Percentiles rank a stretch among this genome's conserved stretches.
phyloP scores from a whole-genome alignment of 2,329 filamentous ascomycete species.

The Colletotrichum theobromicola region DNA sequence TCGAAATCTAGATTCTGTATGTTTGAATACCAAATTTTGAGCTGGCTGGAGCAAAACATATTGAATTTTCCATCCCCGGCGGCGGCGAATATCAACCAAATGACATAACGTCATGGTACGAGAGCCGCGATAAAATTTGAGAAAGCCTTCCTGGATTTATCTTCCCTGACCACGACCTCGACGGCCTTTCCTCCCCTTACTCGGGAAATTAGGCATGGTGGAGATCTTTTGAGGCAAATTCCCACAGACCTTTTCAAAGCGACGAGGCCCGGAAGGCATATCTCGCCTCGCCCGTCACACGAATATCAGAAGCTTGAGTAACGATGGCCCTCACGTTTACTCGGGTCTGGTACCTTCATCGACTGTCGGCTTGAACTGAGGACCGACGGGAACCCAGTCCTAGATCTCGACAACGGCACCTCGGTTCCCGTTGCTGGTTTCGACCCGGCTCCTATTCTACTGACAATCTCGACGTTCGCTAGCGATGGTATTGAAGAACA shows the following conservation, averaged over 20 bases:
- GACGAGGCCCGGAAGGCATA: not conserved
- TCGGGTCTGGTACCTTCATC: not conserved
- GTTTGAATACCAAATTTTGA: not conserved
- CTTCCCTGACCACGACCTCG: not conserved
- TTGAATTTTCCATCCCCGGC: not conserved
- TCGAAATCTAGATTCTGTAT: not conserved
- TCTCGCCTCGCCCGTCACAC: not conserved
- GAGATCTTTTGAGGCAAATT: not conserved
- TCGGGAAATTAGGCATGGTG: too few species aligned
- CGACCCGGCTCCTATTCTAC: not conserved
- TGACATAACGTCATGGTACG: not conserved
- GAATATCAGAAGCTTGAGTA: not conserved
- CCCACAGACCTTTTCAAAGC: not conserved
- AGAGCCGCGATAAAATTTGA: not conserved
- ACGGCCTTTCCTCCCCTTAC: too few species aligned
- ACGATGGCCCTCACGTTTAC: not conserved
- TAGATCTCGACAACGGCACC: not conserved
- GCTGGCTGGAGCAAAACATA: not conserved
- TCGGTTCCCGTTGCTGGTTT: not conserved
- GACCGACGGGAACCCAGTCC: not conserved
- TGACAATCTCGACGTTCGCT: not conserved
- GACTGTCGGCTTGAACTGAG: not conserved
- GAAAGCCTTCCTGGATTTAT: not conserved
- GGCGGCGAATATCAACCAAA: not conserved
- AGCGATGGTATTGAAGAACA: too few species aligned